Evolutionary conservation across 1,139 yeast genomes (phyloP).

Genomic region (Pichia norvegensis): DNA sequence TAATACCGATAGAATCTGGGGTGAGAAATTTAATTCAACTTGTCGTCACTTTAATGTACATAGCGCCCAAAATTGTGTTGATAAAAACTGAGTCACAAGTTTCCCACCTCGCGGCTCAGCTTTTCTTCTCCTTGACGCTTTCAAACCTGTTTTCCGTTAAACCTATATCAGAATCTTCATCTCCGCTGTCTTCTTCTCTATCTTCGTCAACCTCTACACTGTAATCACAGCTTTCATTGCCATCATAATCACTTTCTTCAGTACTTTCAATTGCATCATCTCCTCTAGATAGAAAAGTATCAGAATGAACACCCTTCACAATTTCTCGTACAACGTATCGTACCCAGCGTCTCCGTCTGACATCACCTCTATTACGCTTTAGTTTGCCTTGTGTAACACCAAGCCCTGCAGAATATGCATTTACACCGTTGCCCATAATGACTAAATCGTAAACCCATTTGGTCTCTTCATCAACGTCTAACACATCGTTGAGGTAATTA

Average conservation of each 20-base stretch:
- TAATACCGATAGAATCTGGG: neutral
- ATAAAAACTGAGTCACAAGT: no score
- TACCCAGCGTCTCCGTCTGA: conserved; percentile 29
- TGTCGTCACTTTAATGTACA: no score
- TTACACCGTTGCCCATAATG: conserved; percentile 15
- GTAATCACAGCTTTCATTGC: neutral
- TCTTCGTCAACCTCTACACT: neutral
- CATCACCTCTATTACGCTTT: conserved; percentile 23
- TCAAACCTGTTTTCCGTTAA: no score
- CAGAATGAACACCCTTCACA: conserved; percentile 9
- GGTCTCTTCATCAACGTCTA: conserved; percentile 55
- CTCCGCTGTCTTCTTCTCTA: neutral
- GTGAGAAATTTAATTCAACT: no score
- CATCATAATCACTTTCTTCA: neutral
- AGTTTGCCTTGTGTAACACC: conserved; percentile 12
- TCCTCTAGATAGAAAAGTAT: neutral
- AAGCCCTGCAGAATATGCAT: conserved; percentile 15
- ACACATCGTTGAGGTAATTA: conserved; percentile 44
- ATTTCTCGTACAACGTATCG: conserved; percentile 24
- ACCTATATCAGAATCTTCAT: neutral
- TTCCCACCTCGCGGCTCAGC: neutral
- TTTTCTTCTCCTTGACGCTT: no score
- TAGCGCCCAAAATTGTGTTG: no score
- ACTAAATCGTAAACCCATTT: conserved; percentile 68
- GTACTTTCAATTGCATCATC: conserved; percentile 1